Evolutionary conservation across 2,329 filamentous ascomycete species (phyloP).

Genomic region (Fusarium duplospermum): DNA sequence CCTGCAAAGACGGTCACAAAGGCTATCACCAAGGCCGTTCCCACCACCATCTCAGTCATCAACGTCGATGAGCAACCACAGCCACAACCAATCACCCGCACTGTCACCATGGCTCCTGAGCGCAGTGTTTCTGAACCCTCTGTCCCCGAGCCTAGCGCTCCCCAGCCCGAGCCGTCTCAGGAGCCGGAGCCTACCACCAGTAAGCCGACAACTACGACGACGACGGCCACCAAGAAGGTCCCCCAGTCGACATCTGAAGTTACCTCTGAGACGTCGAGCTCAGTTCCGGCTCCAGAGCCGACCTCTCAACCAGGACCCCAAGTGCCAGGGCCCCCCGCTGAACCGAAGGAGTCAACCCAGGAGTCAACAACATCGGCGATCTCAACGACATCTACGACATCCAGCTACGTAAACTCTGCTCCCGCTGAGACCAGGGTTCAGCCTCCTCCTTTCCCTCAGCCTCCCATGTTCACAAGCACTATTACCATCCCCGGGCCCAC

Average conservation of each 20-base stretch:
- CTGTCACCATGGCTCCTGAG: constrained; percentile 45
- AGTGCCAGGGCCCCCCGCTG: constrained; percentile 8
- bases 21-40: constrained; percentile 41
- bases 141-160: constrained; percentile 31
- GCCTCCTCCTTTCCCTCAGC: not conserved
- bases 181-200: constrained; percentile 4
- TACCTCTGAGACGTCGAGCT: constrained; percentile 9
- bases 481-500: constrained; percentile 2
- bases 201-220: not conserved
- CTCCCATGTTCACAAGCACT: constrained; percentile 2
- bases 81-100: constrained; percentile 31
- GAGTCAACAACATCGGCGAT: not conserved
- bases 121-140: constrained; percentile 34
- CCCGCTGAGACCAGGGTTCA: constrained; percentile 14
- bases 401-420: not conserved
- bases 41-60: constrained; percentile 49
- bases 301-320: constrained; percentile 13
- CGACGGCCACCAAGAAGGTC: not conserved
- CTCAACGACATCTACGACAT: not conserved
- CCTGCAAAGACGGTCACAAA: constrained; percentile 42
- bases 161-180: constrained; percentile 14
- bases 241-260: constrained; percentile 6
- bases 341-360: constrained; percentile 18
- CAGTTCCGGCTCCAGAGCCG: constrained; percentile 11
- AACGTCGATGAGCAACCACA: constrained; percentile 38